Conservation (phyloP, 805 yeast genomes). For the Candida multigemmis region DNA sequence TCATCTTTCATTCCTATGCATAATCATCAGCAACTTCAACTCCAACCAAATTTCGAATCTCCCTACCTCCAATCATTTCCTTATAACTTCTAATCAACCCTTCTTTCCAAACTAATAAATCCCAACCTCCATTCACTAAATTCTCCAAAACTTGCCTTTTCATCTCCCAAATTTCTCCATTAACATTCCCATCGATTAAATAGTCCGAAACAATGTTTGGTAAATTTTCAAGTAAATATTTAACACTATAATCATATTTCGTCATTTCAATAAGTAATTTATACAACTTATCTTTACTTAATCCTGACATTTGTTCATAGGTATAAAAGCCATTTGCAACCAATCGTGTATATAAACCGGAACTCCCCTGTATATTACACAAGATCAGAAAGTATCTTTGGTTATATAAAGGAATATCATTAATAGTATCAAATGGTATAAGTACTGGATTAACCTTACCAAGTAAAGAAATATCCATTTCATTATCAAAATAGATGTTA, state of each 20-base stretch:
- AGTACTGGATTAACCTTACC: constrained; percentile 10
- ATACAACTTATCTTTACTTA: constrained; percentile 14
- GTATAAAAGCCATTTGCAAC: no score
- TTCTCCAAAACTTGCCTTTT: constrained; percentile 14
- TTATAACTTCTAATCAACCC: constrained; percentile 8
- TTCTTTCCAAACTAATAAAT: constrained; percentile 13
- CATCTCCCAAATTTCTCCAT: constrained; percentile 14
- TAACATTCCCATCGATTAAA: constrained; percentile 9
- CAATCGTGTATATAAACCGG: no score
- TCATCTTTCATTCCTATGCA: neutral
- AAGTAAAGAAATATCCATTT: constrained; percentile 12
- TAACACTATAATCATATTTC: constrained; percentile 7
- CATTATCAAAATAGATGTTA: constrained; percentile 4
- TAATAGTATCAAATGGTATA: no score
- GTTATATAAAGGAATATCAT: no score
- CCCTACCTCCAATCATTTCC: constrained; percentile 16
- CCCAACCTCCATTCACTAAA: constrained; percentile 8
- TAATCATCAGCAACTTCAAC: constrained; percentile 16
- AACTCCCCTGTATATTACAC: no score
- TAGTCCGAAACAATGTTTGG: constrained; percentile 15
- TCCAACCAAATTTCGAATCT: constrained; percentile 5
- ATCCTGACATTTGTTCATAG: no score
- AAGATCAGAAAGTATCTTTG: no score
- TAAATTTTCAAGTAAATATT: constrained; percentile 12
- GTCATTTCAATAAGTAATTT: constrained; percentile 12